phyloP scores from a whole-genome alignment of 805 yeast species.

The Nakazawaea sp. region DNA sequence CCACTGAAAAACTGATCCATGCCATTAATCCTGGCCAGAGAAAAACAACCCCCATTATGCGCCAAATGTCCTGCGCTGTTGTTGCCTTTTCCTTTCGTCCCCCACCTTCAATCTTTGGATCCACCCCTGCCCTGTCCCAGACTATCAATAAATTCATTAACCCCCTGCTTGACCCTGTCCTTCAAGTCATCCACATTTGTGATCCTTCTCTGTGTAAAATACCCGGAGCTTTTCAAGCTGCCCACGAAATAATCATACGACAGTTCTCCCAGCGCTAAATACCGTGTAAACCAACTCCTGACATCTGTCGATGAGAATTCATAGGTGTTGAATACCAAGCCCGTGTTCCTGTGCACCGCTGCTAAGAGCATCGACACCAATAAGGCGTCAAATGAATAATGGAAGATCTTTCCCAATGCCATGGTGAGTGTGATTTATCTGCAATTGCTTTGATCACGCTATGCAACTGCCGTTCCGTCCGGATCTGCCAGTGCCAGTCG shows the following conservation, averaged over 20 bases:
- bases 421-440: too few species aligned
- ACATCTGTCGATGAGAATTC: constrained; percentile 42
- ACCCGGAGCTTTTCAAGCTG: constrained; percentile 38
- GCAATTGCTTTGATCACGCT: too few species aligned
- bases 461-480: too few species aligned
- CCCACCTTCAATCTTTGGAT: too few species aligned
- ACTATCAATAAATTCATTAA: constrained; percentile 22
- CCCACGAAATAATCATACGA: constrained; percentile 44
- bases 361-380: constrained; percentile 78
- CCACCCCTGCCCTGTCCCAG: too few species aligned
- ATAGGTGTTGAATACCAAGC: constrained; percentile 42
- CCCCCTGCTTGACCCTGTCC: constrained; percentile 21
- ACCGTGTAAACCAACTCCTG: constrained; percentile 34
- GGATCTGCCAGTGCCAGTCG: too few species aligned
- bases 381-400: constrained; percentile 71
- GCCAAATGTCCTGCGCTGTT: too few species aligned
- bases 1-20: too few species aligned
- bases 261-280: constrained; percentile 54
- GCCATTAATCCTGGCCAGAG: too few species aligned
- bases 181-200: constrained; percentile 20
- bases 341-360: constrained; percentile 80
- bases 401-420: constrained; percentile 57
- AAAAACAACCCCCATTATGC: too few species aligned
- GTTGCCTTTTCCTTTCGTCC: too few species aligned
- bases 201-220: constrained; percentile 39